Base-by-base conservation (phyloP, 2,329 filamentous ascomycete genomes). In the Claviceps pusilla region DNA sequence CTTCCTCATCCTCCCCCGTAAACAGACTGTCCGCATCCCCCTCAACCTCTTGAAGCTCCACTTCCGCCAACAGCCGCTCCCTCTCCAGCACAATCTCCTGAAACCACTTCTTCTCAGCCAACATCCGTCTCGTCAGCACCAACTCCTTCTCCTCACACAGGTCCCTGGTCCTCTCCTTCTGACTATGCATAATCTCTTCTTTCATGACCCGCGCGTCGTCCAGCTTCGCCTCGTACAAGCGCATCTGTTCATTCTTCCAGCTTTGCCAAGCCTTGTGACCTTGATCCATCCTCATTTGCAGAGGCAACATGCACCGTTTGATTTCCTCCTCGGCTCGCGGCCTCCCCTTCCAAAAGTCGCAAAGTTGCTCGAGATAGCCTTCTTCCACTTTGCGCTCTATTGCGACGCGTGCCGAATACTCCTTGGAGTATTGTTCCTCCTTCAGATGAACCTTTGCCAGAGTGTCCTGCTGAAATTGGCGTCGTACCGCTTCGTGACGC, bases 21-120 rank as follows among this genome's bases (percentile, higher is more conserved):
- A 68, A 66, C 42, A 70, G 52, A 41, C 62, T 68, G 49, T 70
- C 67, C 5, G 65, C 64, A 51, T 69, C 68, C 3, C 64, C 68
- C 52, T 76, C 70, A 46, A 74, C 63, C 64, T 78, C 76, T 2
- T 69, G 63, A 14, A 59, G 53, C 61, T 76, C 70, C 61, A 68
- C 64, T 35, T 69, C 70, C 7, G 56, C 63, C 49, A 80, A 63
- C 58, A 78, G 60, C 42, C 63, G 66, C 35, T 60, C 62, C 11
- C 76, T 68, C 62, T 78, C 76, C 6, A 68, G 62, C 5, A 71
- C 57, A 3, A 78, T 71, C 46, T 69, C 67, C 41, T 66, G 64
- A 29, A 73, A 62, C 77, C 78, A 81, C 54, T 64, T 67, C 55
- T 67, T 63, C 66, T 80, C 76, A 0, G 73, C 74, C 7, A 58